A percentile compares a stretch with the other conserved stretches of the same genome.
Evolutionary conservation across 192 early-diverging fungal genomes (phyloP).

Genomic region (Powellomyces hirtus): DNA sequence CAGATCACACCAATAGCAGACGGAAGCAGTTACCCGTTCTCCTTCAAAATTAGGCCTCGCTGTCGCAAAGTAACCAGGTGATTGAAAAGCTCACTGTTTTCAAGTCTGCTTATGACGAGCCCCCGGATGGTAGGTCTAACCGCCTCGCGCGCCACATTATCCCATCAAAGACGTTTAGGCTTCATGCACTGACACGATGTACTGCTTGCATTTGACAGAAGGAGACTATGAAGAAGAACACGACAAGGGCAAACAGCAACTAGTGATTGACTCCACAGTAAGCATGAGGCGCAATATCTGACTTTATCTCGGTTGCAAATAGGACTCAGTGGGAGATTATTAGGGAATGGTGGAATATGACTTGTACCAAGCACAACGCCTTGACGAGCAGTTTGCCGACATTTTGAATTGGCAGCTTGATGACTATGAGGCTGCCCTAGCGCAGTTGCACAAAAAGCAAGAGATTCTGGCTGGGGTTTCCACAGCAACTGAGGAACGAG

Average conservation of each 20-base stretch:
- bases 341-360: constrained; percentile 47
- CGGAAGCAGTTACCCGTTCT: background rate
- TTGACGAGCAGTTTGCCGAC: constrained; percentile 48
- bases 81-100: constrained; percentile 54
- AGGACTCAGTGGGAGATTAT: background rate
- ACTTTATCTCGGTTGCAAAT: background rate
- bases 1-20: background rate
- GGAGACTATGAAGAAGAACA: constrained; percentile 13
- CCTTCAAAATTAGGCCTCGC: constrained; percentile 11
- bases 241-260: constrained; percentile 37
- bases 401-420: constrained; percentile 48
- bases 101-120: constrained; percentile 38
- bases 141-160: background rate
- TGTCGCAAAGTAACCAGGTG: constrained; percentile 36
- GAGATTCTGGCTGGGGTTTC: constrained; percentile 39
- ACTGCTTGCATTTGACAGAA: background rate
- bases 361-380: constrained; percentile 40
- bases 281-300: background rate
- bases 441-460: constrained; percentile 41
- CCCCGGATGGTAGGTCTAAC: constrained; percentile 7
- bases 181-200: background rate
- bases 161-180: background rate
- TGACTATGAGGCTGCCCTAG: constrained; percentile 44
- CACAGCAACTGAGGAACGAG: constrained; percentile 33
- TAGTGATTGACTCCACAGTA: constrained; percentile 39